A percentile compares a stretch with the other conserved stretches of the same genome.
Evolutionary conservation across 192 early-diverging fungal species (phyloP).

Genomic region (Backusella tarrabulga): DNA sequence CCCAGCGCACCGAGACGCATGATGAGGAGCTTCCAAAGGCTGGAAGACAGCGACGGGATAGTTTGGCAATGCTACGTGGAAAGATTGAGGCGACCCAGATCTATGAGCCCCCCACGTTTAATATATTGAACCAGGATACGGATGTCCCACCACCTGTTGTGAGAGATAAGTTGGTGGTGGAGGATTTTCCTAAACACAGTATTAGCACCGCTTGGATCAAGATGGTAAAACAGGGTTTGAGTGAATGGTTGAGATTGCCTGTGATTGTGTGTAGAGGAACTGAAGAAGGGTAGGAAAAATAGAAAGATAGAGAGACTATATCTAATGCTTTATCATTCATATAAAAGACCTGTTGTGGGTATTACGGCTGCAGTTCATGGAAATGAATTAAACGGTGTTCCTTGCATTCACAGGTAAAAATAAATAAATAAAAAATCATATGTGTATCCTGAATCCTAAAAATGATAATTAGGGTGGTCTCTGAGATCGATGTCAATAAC

Average conservation of each 20-base stretch:
- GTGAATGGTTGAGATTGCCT: conserved; percentile 53
- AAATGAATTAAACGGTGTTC: conserved; percentile 91
- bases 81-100: conserved; percentile 43
- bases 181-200: conserved; percentile 57
- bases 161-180: conserved; percentile 56
- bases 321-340: not conserved
- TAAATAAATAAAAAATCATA: not conserved
- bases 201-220: conserved; percentile 70
- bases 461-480: conserved; percentile 47
- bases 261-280: conserved; percentile 36
- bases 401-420: conserved; percentile 74
- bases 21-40: not conserved
- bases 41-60: conserved; percentile 8
- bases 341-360: conserved; percentile 29
- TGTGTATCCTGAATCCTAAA: not conserved
- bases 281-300: conserved; percentile 33
- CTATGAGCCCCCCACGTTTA: conserved; percentile 53
- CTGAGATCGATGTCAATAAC: conserved; percentile 68
- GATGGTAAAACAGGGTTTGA: conserved; percentile 65
- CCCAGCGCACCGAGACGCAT: conserved; percentile 8
- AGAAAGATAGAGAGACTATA: not conserved
- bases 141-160: conserved; percentile 64
- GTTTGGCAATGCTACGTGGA: conserved; percentile 13
- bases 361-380: conserved; percentile 87
- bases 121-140: conserved; percentile 46